phyloP scores from a whole-genome alignment of 176 grass and related monocot genomes.

The Juncus effusus region DNA sequence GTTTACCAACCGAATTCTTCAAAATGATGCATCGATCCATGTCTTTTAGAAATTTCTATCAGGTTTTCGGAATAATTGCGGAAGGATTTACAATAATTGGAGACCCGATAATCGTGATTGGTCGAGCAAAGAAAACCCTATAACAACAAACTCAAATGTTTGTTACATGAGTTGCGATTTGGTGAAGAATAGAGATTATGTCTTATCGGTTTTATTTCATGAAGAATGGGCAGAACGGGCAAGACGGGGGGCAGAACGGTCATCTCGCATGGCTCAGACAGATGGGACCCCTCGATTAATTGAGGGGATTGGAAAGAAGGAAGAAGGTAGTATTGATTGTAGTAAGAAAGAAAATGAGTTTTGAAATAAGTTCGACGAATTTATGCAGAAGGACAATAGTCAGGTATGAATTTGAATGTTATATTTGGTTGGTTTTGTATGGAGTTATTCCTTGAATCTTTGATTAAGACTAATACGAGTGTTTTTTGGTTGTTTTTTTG shows the following conservation, averaged over 20 bases:
- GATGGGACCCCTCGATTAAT: neutral
- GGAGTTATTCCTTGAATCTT: neutral
- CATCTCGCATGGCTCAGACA: neutral
- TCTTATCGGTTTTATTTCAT: conserved; percentile 38
- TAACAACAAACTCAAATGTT: conserved; percentile 25
- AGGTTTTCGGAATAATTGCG: conserved; percentile 30
- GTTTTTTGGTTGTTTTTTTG: neutral
- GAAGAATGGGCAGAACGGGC: neutral
- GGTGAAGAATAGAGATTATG: conserved; percentile 31
- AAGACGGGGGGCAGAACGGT: conserved; percentile 6
- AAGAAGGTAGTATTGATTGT: conserved; percentile 4
- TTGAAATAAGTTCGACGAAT: conserved; percentile 31
- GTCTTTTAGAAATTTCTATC: neutral
- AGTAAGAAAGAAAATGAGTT: conserved; percentile 9
- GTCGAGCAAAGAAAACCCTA: neutral
- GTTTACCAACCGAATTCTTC: conserved; percentile 45
- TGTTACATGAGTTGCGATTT: conserved; percentile 25
- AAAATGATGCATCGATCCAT: conserved; percentile 22
- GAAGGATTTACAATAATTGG: conserved; percentile 51
- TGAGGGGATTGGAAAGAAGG: neutral
- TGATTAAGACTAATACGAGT: neutral
- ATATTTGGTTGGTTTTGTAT: neutral
- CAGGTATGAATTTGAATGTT: conserved; percentile 31
- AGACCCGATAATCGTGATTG: conserved; percentile 51
- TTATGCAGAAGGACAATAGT: conserved; percentile 28